Conservation (phyloP, 306 rosid species). For the Quercus cerris region DNA sequence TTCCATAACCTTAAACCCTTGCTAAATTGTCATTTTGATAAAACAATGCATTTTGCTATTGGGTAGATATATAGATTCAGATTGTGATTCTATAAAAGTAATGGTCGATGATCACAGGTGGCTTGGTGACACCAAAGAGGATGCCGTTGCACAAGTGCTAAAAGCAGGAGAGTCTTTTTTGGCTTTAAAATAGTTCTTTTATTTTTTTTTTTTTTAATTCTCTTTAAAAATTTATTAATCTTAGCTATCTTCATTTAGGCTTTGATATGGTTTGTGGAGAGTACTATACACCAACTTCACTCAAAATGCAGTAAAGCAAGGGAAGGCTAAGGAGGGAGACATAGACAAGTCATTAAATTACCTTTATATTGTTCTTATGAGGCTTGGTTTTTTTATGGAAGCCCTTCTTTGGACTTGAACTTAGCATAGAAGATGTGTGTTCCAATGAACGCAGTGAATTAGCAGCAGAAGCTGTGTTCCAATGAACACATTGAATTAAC, state of each 20-base stretch:
- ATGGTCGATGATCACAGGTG: slow-evolving; percentile 8
- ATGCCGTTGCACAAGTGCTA: slow-evolving; percentile 18
- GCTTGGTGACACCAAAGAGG: neutral
- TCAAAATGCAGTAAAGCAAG: slow-evolving; percentile 1
- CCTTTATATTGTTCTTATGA: slow-evolving; percentile 17
- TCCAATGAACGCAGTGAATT: no score
- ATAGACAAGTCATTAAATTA: slow-evolving; percentile 9
- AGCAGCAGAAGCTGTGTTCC: neutral
- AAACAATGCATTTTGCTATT: no score
- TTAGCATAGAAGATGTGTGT: slow-evolving; percentile 3
- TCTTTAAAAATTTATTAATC: no score
- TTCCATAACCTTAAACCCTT: no score
- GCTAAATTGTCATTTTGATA: no score
- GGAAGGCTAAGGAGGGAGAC: slow-evolving; percentile 9
- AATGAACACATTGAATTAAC: slow-evolving; percentile 16
- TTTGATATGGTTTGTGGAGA: slow-evolving; percentile 23
- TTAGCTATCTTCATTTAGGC: neutral
- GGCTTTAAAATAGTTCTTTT: no score
- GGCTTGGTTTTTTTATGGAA: slow-evolving; percentile 26
- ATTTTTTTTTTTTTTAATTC: no score
- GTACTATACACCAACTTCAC: neutral
- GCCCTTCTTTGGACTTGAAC: neutral
- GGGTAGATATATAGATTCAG: slow-evolving; percentile 15
- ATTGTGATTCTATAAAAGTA: slow-evolving; percentile 26
- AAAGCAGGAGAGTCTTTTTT: slow-evolving; percentile 12